Conservation (phyloP, 331 rosid species). For the Malus hybrid region DNA sequence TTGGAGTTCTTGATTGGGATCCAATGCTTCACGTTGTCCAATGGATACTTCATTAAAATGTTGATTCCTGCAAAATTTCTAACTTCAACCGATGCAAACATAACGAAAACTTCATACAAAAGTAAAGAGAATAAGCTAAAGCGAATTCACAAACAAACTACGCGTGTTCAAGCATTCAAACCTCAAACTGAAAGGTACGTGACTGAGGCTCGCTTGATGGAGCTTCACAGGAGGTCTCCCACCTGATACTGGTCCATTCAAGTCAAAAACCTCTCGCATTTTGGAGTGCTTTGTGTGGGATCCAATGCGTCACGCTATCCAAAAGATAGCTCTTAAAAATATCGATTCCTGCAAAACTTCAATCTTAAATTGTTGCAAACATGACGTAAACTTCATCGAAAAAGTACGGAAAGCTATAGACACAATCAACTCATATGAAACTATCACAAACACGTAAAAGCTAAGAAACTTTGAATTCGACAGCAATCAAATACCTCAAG, state of each 20-base stretch:
- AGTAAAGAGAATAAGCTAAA: neutral
- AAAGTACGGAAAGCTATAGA: neutral
- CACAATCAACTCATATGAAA: neutral
- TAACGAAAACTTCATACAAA: neutral
- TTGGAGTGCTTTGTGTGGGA: conserved; percentile 92
- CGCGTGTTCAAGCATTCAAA: conserved; percentile 26
- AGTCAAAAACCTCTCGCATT: conserved; percentile 71
- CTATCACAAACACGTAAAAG: neutral
- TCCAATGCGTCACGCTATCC: conserved; percentile 92
- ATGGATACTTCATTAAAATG: conserved; percentile 23
- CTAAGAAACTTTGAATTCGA: neutral
- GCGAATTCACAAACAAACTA: neutral
- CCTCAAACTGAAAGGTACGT: conserved; percentile 49
- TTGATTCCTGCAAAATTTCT: conserved; percentile 51
- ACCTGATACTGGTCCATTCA: conserved; percentile 91
- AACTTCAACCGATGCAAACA: conserved; percentile 22
- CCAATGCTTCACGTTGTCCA: conserved; percentile 86
- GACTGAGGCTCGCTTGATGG: conserved; percentile 81
- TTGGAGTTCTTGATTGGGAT: conserved; percentile 91
- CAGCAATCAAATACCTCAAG: conserved; percentile 46
- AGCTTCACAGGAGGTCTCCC: conserved; percentile 99
- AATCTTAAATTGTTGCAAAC: conserved; percentile 22
- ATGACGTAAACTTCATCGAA: neutral
- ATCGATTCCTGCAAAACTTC: conserved; percentile 54
- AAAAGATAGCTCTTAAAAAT: conserved; percentile 20